Percentiles rank a stretch among this genome's conserved stretches.
phyloP scores from a whole-genome alignment of 2,329 filamentous ascomycete genomes.

The Neonectria coccinea region DNA sequence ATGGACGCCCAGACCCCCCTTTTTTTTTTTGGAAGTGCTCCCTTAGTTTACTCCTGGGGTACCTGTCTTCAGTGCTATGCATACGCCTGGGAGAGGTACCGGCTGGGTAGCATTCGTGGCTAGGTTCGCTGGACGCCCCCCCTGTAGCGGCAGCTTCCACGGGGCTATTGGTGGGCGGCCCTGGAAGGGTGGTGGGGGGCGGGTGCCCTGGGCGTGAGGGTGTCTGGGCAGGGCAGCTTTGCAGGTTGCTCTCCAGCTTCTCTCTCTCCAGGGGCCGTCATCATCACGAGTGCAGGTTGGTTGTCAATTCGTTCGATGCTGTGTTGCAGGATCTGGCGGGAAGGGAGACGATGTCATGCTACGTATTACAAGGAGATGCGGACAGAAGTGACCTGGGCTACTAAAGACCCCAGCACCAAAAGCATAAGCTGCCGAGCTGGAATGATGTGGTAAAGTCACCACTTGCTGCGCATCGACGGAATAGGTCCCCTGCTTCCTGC shows the following conservation, averaged over 20 bases:
- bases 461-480: conserved; percentile 11
- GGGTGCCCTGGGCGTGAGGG: conserved; percentile 8
- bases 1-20: neutral
- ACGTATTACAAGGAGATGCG: no score
- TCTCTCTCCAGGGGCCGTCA: no score
- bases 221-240: no score
- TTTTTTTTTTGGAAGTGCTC: neutral
- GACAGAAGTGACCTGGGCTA: no score
- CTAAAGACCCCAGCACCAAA: neutral
- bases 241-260: no score
- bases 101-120: neutral
- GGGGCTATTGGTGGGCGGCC: conserved; percentile 15
- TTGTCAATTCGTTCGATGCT: no score
- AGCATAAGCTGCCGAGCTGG: conserved; percentile 9
- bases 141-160: conserved; percentile 14
- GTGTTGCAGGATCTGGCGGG: no score
- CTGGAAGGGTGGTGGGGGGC: conserved; percentile 11
- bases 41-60: neutral
- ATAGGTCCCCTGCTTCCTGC: conserved; percentile 2
- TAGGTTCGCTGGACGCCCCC: neutral
- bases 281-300: no score
- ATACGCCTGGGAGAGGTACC: neutral
- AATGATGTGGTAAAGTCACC: conserved; percentile 21
- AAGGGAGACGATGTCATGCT: no score
- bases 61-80: neutral